These are phyloP conservation scores for Melampsora larici-populina DNA, from an alignment of 1,284 basidiomycete species.

Conservation along the genomic window DNA sequence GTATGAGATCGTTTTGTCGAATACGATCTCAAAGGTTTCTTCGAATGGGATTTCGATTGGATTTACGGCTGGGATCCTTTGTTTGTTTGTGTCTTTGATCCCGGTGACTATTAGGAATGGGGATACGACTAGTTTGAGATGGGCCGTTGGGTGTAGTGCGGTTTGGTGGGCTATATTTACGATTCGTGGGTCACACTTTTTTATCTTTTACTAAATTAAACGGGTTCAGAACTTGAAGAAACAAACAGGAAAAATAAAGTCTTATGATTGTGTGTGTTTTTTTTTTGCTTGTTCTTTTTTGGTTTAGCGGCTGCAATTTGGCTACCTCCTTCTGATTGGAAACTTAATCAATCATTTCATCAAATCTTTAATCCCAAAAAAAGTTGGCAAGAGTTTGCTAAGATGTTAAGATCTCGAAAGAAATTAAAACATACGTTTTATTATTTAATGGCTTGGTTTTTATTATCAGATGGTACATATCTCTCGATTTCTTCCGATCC, in stretches of 20 bases:
- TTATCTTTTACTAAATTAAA: neutral
- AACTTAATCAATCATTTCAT: neutral
- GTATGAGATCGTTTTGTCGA: neutral
- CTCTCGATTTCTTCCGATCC: neutral
- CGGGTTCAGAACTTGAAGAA: neutral
- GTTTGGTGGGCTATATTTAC: slow-evolving; percentile 80
- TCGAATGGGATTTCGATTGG: slow-evolving; percentile 77
- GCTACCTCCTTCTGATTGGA: slow-evolving; percentile 8
- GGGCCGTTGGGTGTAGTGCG: slow-evolving; percentile 74
- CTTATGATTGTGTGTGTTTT: too few relatives aligned
- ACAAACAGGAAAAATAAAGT: neutral
- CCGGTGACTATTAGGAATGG: slow-evolving; percentile 67
- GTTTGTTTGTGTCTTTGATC: slow-evolving; percentile 68
- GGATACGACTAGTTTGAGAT: slow-evolving; percentile 68
- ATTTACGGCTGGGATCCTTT: slow-evolving; percentile 67
- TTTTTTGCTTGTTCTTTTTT: neutral
- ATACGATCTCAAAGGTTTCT: slow-evolving; percentile 71
- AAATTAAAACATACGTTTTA: slow-evolving; percentile 27
- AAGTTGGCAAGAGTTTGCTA: too few relatives aligned
- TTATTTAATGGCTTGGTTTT: slow-evolving; percentile 39
- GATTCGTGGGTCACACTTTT: slow-evolving; percentile 62
- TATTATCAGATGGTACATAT: slow-evolving; percentile 30
- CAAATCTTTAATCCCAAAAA: slow-evolving; percentile 1
- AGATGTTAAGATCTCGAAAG: neutral
- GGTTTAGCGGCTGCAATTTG: slow-evolving; percentile 22